Percentiles rank a stretch among this genome's conserved stretches.
These are phyloP conservation scores for Moesziomyces sp. DNA, from an alignment of 1,284 basidiomycete genomes.

Conservation along the genomic window DNA sequence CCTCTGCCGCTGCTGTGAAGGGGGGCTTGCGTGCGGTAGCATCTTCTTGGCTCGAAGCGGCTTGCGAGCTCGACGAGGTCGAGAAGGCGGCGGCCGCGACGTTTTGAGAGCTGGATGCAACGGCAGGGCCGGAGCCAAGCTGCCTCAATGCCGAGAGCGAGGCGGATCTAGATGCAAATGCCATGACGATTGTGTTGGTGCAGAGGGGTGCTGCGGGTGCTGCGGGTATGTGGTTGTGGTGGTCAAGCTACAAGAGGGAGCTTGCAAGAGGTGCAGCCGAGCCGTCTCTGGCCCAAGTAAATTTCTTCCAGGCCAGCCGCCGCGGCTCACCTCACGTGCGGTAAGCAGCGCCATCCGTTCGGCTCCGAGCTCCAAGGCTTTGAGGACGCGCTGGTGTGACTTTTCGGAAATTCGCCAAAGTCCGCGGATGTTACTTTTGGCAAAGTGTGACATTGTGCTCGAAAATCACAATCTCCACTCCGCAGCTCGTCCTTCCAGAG, in stretches of 20 bases:
- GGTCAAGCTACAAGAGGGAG: not conserved
- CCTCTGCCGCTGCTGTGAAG: slow-evolving; percentile 31
- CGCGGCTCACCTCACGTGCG: slow-evolving; percentile 19
- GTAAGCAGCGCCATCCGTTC: slow-evolving; percentile 15
- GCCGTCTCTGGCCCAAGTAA: not conserved
- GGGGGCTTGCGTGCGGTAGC: slow-evolving; percentile 38
- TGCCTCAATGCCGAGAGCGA: slow-evolving; percentile 19
- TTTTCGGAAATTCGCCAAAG: not conserved
- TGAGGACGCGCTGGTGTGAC: slow-evolving; percentile 10
- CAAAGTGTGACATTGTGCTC: slow-evolving; percentile 5
- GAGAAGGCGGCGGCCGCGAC: slow-evolving; percentile 27
- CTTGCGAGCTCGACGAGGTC: slow-evolving; percentile 21
- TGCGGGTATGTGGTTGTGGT: slow-evolving; percentile 2
- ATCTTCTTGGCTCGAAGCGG: slow-evolving; percentile 24
- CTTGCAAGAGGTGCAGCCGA: not conserved
- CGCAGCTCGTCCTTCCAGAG: slow-evolving; percentile 12
- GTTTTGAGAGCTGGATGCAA: slow-evolving; percentile 38
- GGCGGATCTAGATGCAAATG: slow-evolving; percentile 30
- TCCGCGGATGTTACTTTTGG: slow-evolving; percentile 23
- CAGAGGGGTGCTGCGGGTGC: not conserved
- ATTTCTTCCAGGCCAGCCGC: slow-evolving; percentile 18
- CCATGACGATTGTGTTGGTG: slow-evolving; percentile 8
- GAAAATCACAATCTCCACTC: not conserved
- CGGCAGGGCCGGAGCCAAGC: slow-evolving; percentile 28
- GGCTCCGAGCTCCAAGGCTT: slow-evolving; percentile 4